Percentiles rank a stretch among this genome's conserved stretches.
These are phyloP conservation scores for Phytophthora aleatoria DNA, from an alignment of 352 stramenopile species.

Conservation along the genomic window DNA sequence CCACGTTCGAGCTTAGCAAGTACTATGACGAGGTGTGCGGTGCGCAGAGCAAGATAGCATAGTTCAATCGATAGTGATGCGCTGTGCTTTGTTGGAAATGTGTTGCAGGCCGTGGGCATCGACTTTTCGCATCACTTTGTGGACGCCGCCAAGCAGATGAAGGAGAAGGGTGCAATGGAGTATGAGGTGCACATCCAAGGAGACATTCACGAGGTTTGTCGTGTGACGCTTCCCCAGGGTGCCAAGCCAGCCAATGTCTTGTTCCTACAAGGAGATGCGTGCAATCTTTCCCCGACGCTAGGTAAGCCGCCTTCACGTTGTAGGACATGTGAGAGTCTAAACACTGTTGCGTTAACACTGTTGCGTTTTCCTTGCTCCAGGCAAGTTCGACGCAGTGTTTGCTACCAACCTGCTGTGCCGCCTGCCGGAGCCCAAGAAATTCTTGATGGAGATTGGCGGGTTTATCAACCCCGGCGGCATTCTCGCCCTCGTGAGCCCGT, in stretches of 20 bases:
- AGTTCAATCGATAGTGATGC: conserved; percentile 6
- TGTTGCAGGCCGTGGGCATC: conserved; percentile 85
- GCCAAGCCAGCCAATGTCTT: conserved; percentile 64
- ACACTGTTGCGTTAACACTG: not conserved
- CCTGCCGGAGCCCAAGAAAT: conserved; percentile 91
- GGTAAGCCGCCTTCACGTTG: conserved; percentile 72
- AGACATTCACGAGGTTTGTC: conserved; percentile 69
- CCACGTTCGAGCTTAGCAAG: conserved; percentile 93
- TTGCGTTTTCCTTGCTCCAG: conserved; percentile 20
- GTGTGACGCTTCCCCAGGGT: conserved; percentile 65
- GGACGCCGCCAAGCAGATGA: conserved; percentile 86
- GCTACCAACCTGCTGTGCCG: conserved; percentile 96
- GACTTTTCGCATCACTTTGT: conserved; percentile 94
- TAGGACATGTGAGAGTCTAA: conserved; percentile 20
- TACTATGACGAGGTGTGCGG: conserved; percentile 86
- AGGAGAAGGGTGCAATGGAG: conserved; percentile 70
- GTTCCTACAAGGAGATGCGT: conserved; percentile 96
- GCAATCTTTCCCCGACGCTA: conserved; percentile 73
- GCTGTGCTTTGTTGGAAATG: not conserved
- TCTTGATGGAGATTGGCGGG: conserved; percentile 81
- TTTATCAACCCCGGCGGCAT: conserved; percentile 93
- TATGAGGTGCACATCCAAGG: conserved; percentile 92
- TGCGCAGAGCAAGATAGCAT: not conserved
- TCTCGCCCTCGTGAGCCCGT: conserved; percentile 95
- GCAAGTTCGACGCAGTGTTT: conserved; percentile 95